These are phyloP conservation scores for Dioscorea zingiberensis DNA, from an alignment of 106 monocot species.

Conservation along the genomic window DNA sequence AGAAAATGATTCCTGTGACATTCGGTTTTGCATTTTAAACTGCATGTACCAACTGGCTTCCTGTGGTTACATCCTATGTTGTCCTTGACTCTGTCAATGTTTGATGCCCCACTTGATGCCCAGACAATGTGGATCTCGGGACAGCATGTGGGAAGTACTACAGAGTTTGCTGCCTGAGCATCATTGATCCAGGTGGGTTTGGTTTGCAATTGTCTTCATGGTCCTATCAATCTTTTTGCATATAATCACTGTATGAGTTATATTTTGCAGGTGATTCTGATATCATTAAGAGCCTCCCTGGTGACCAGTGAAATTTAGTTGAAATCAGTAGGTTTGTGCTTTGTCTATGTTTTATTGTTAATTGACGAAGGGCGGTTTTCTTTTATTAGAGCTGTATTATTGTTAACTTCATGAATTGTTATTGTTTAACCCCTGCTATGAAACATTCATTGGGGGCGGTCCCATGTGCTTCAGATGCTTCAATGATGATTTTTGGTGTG, in stretches of 20 bases:
- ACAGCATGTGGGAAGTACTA: constrained; percentile 60
- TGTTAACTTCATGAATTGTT: too few relatives aligned
- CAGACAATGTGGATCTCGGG: constrained; percentile 64
- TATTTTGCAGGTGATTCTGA: constrained; percentile 36
- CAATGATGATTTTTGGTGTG: too few relatives aligned
- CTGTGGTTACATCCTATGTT: neutral
- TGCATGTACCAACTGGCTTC: neutral
- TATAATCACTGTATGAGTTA: neutral
- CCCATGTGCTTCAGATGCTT: too few relatives aligned
- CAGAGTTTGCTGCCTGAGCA: constrained; percentile 61
- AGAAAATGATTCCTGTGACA: neutral
- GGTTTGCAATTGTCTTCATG: neutral
- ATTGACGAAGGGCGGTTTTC: too few relatives aligned
- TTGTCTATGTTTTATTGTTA: too few relatives aligned
- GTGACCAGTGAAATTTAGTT: constrained; percentile 21
- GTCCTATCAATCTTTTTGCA: neutral
- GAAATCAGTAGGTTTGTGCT: too few relatives aligned
- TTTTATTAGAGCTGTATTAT: too few relatives aligned
- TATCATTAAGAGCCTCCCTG: constrained; percentile 37
- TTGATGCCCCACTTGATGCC: neutral
- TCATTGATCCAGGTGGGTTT: constrained; percentile 50
- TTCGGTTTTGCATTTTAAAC: neutral
- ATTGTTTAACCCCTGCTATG: too few relatives aligned
- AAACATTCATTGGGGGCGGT: too few relatives aligned
- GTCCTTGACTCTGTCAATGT: neutral